phyloP scores from a whole-genome alignment of 192 early-diverging fungal genomes.

The Kappamyces sp. region DNA sequence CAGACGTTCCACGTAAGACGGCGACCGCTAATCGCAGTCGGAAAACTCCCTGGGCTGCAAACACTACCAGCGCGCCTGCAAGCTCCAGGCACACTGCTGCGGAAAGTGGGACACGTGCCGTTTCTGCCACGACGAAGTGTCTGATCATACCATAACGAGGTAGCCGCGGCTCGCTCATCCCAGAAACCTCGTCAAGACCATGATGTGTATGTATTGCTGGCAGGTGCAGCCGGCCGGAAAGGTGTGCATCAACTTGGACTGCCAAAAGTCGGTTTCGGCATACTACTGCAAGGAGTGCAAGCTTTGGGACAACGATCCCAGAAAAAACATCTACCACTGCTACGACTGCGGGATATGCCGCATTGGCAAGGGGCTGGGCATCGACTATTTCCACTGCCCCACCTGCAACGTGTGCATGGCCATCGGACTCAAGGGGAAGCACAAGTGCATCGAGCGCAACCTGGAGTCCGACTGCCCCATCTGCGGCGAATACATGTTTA shows the following conservation, averaged over 20 bases:
- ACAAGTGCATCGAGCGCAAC: constrained; percentile 88
- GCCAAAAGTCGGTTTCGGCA: constrained; percentile 53
- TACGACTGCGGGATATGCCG: constrained; percentile 89
- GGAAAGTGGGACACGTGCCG: constrained; percentile 67
- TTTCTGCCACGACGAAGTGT: constrained; percentile 70
- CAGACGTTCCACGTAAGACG: constrained; percentile 42
- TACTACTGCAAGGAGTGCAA: constrained; percentile 90
- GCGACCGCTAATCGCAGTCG: neutral
- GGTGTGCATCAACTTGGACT: constrained; percentile 58
- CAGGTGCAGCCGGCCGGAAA: constrained; percentile 74
- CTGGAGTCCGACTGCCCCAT: constrained; percentile 92
- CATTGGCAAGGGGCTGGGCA: constrained; percentile 68
- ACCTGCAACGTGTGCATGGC: constrained; percentile 90
- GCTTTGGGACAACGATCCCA: constrained; percentile 80
- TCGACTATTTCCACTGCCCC: constrained; percentile 87
- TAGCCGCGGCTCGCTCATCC: constrained; percentile 25
- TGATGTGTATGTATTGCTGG: constrained; percentile 92
- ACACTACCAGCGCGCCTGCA: constrained; percentile 69
- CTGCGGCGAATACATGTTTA: constrained; percentile 93
- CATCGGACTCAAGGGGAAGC: constrained; percentile 62
- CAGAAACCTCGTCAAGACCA: constrained; percentile 63
- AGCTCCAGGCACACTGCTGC: constrained; percentile 71
- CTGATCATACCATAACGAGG: constrained; percentile 64
- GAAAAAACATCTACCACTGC: constrained; percentile 90
- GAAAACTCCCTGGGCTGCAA: constrained; percentile 62